These are phyloP conservation scores for Physcomitrium patens DNA, from an alignment of 225 moss, liverwort and hornwort genomes.

Conservation along the genomic window DNA sequence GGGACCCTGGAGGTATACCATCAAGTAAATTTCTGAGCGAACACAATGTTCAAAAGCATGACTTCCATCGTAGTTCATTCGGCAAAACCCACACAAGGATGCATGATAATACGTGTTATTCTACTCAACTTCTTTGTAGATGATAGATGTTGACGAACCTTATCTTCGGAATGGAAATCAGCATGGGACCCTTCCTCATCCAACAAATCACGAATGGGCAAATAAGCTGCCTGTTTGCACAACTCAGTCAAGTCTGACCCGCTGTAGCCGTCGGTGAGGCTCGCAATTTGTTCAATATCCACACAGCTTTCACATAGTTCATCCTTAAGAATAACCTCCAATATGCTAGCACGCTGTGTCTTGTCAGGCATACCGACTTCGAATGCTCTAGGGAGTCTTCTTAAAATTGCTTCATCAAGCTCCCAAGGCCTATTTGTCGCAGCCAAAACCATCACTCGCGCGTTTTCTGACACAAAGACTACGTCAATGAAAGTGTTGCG, in stretches of 20 bases:
- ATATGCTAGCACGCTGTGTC: conserved; percentile 73
- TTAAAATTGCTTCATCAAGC: conserved; percentile 89
- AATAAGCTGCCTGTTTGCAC: conserved; percentile 60
- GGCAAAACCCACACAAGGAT: neutral
- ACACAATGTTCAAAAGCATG: neutral
- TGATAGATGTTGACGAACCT: conserved; percentile 4
- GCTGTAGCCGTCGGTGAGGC: conserved; percentile 80
- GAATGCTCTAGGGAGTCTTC: conserved; percentile 65
- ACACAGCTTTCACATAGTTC: conserved; percentile 65
- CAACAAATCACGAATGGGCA: conserved; percentile 59
- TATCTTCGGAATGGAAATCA: conserved; percentile 25
- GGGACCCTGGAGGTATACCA: conserved; percentile 27
- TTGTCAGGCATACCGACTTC: conserved; percentile 89
- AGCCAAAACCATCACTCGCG: conserved; percentile 87
- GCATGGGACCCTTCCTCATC: conserved; percentile 45
- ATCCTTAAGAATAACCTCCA: conserved; percentile 72
- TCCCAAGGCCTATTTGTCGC: conserved; percentile 94
- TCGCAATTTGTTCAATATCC: conserved; percentile 71
- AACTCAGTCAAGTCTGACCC: conserved; percentile 78
- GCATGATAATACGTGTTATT: neutral
- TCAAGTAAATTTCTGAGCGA: neutral
- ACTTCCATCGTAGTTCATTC: neutral
- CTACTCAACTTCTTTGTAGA: neutral
- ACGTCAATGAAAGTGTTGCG: neutral
- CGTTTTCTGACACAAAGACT: conserved; percentile 44